Evolutionary conservation across 179 eudicot genomes (phyloP).

Genomic region (Spergularia azorica): DNA sequence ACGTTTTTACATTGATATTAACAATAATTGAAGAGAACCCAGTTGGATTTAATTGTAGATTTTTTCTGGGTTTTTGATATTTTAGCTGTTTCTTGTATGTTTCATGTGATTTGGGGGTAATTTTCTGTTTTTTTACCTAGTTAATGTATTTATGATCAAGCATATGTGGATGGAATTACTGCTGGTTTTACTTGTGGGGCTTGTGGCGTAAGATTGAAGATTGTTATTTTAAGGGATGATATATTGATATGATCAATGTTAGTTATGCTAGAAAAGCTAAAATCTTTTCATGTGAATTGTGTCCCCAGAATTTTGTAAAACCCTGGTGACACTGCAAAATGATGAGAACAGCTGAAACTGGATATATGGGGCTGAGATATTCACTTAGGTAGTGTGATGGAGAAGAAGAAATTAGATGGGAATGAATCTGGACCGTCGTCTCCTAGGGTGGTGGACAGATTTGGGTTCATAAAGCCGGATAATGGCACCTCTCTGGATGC

Average conservation of each 20-base stretch:
- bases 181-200: not conserved
- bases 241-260: not conserved
- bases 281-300: not conserved
- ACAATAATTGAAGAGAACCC: constrained; percentile 14
- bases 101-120: not conserved
- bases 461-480: constrained; percentile 83
- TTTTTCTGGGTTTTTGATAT: constrained; percentile 22
- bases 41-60: constrained; percentile 23
- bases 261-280: not conserved
- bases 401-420: constrained; percentile 58
- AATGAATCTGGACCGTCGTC: constrained; percentile 43
- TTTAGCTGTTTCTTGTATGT: not conserved
- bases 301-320: constrained; percentile 2
- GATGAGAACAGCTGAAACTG: constrained; percentile 21
- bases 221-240: no score
- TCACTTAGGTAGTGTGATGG: constrained; percentile 52
- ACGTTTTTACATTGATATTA: not conserved
- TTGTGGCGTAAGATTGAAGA: no score
- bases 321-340: constrained; percentile 24
- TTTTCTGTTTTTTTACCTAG: not conserved
- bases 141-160: constrained; percentile 1
- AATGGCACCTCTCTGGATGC: constrained; percentile 52
- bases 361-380: constrained; percentile 23
- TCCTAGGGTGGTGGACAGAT: constrained; percentile 64
- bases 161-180: not conserved